These are phyloP conservation scores for Hirsutella thompsonii DNA, from an alignment of 2,329 filamentous ascomycete species.

Conservation along the genomic window DNA sequence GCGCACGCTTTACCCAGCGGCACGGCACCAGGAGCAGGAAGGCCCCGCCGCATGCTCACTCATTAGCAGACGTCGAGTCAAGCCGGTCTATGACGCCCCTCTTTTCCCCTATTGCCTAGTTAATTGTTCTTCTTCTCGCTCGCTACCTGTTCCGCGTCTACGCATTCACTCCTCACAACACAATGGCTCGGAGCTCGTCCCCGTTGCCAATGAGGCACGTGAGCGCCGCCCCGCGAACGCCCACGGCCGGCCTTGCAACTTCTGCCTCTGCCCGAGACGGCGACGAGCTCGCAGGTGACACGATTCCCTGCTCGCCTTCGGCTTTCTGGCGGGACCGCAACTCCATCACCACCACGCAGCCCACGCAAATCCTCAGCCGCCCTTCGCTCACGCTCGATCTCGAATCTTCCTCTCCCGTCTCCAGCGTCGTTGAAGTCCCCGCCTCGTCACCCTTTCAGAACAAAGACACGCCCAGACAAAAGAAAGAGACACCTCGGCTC, in stretches of 20 bases:
- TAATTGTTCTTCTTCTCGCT: conserved; percentile 2
- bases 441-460: conserved; percentile 69
- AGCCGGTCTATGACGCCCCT: conserved; percentile 2
- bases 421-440: conserved; percentile 57
- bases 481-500: too few species aligned
- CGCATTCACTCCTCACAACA: neutral
- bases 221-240: conserved; percentile 14
- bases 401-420: conserved; percentile 26
- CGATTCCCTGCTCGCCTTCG: conserved; percentile 30
- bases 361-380: conserved; percentile 32
- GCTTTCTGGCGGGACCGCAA: conserved; percentile 18
- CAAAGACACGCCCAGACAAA: conserved; percentile 16
- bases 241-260: conserved; percentile 11
- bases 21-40: neutral
- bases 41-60: conserved; percentile 1
- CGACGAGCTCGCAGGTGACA: conserved; percentile 31
- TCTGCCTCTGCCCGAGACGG: conserved; percentile 19
- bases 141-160: neutral
- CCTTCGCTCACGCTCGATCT: conserved; percentile 17
- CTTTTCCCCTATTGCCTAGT: neutral
- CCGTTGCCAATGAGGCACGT: conserved; percentile 18
- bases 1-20: too few species aligned
- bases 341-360: conserved; percentile 29
- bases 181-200: conserved; percentile 17
- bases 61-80: conserved; percentile 1